Conservation (phyloP, 2,329 filamentous ascomycete genomes). For the Paradendryphiella salina region DNA sequence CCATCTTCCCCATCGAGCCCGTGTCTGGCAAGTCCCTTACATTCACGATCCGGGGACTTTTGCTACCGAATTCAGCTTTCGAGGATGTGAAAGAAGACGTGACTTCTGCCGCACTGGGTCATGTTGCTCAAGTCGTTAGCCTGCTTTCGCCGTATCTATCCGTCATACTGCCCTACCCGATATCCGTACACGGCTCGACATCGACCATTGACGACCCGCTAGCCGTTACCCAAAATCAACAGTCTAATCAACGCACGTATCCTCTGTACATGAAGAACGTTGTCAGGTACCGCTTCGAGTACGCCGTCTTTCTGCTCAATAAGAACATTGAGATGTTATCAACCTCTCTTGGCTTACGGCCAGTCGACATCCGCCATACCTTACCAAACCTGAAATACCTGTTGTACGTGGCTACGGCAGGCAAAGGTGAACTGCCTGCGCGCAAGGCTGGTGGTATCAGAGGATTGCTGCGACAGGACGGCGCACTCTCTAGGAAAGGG, state of each 20-base stretch:
- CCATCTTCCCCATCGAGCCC: constrained; percentile 80
- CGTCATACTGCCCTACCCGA: constrained; percentile 77
- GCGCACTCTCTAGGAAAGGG: constrained; percentile 31
- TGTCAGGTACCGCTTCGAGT: constrained; percentile 89
- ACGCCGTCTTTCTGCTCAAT: constrained; percentile 94
- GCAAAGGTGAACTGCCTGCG: constrained; percentile 63
- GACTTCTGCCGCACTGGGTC: constrained; percentile 79
- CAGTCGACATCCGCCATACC: constrained; percentile 89
- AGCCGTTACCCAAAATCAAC: constrained; percentile 46
- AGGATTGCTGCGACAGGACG: constrained; percentile 38
- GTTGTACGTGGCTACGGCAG: constrained; percentile 84
- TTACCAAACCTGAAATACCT: constrained; percentile 93
- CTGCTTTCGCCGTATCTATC: constrained; percentile 81
- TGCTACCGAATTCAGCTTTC: constrained; percentile 78
- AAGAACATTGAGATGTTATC: constrained; percentile 81
- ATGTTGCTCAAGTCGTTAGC: constrained; percentile 74
- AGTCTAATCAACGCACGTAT: constrained; percentile 55
- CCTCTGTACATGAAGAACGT: constrained; percentile 74
- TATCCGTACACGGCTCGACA: constrained; percentile 72
- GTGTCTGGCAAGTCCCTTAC: constrained; percentile 65
- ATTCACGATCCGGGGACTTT: constrained; percentile 80
- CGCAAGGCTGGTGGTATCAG: constrained; percentile 45
- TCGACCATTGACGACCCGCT: constrained; percentile 78
- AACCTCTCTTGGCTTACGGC: constrained; percentile 69
- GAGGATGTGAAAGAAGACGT: constrained; percentile 72